Conservation (phyloP, 2,329 filamentous ascomycete species). For the Sporothrix schenckii region DNA sequence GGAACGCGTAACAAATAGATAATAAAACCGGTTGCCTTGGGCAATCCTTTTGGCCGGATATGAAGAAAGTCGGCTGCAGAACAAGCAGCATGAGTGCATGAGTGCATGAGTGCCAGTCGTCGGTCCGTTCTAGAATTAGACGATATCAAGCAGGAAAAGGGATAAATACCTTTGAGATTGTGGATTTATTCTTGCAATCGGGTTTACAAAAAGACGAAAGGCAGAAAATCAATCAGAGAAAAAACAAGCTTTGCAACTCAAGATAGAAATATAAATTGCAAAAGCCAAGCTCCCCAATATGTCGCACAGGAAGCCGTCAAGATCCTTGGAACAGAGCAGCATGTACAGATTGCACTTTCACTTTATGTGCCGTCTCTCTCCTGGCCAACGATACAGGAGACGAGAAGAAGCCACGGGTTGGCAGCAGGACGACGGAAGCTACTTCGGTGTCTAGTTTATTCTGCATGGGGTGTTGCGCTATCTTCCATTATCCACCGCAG, state of each 20-base stretch:
- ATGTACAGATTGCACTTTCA: too few species aligned
- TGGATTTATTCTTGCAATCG: not conserved
- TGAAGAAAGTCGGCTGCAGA: slow-evolving; percentile 6
- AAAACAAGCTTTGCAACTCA: not conserved
- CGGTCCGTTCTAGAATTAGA: not conserved
- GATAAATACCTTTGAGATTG: not conserved
- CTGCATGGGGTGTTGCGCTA: not conserved
- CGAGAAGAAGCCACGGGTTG: not conserved
- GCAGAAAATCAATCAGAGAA: not conserved
- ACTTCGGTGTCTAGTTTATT: not conserved
- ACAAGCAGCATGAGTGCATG: not conserved
- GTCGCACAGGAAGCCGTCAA: too few species aligned
- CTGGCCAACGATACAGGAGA: not conserved
- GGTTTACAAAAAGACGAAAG: not conserved
- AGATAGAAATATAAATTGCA: too few species aligned
- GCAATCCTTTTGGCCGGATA: slow-evolving; percentile 1
- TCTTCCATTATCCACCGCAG: too few species aligned
- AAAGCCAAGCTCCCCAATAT: too few species aligned
- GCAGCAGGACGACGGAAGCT: not conserved
- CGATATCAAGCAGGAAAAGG: not conserved
- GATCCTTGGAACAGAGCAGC: too few species aligned
- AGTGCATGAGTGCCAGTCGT: not conserved
- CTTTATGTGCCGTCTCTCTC: not conserved
- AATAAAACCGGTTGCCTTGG: not conserved
- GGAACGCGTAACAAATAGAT: not conserved